Evolutionary conservation across 495 filamentous ascomycete species (phyloP).

Genomic region (Daldinia bambusicola): DNA sequence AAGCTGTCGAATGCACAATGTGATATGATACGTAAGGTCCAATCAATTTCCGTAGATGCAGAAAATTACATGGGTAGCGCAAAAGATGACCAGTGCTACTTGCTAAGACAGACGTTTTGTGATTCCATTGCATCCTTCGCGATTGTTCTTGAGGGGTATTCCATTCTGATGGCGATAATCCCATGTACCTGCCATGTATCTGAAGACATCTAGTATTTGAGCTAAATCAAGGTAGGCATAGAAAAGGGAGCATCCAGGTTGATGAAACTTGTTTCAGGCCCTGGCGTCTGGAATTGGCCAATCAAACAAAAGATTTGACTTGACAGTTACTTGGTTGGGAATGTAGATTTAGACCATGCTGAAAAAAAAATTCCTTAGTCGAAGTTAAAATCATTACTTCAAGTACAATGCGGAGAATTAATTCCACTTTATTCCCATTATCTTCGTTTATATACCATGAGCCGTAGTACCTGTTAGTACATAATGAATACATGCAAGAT

Average conservation of each 20-base stretch:
- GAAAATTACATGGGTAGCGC: background rate
- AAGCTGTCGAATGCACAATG: background rate
- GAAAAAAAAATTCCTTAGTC: constrained; percentile 6
- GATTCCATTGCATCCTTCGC: background rate
- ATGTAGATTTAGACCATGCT: constrained; percentile 25
- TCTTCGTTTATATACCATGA: background rate
- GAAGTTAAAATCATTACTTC: constrained; percentile 6
- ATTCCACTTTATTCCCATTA: background rate
- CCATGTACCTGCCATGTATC: constrained; percentile 10
- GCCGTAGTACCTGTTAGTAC: background rate
- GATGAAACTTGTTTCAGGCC: constrained; percentile 37
- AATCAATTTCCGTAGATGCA: background rate
- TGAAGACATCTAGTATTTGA: background rate
- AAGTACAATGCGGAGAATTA: background rate
- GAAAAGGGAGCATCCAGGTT: constrained; percentile 31
- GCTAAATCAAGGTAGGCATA: constrained; percentile 12
- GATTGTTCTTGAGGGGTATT: background rate
- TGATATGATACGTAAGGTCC: background rate
- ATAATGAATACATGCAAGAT: background rate
- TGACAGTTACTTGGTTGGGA: constrained; percentile 45
- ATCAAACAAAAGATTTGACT: constrained; percentile 25
- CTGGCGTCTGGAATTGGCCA: constrained; percentile 21
- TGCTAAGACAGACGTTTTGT: background rate
- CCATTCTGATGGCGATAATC: background rate
- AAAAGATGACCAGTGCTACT: background rate